Evolutionary conservation across 768 basidiomycete species (phyloP).

Genomic region (Psilocybe tampanensis): DNA sequence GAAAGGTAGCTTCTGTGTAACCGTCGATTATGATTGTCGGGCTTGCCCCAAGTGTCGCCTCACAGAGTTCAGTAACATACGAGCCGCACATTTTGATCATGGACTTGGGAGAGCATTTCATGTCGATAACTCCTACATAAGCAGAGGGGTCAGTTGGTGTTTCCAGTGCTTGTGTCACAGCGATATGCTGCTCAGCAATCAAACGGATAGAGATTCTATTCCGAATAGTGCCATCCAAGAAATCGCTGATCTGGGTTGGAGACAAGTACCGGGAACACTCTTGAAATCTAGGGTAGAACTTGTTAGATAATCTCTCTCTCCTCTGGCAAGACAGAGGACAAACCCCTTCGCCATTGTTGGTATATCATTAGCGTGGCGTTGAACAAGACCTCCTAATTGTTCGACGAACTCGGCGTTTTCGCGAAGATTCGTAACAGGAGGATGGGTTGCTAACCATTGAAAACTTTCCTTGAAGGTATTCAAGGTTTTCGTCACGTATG

Average conservation of each 20-base stretch:
- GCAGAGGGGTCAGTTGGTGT: conserved; percentile 37
- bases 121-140: conserved; percentile 75
- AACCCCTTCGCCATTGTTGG: conserved; percentile 91
- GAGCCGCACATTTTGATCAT: conserved; percentile 82
- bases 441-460: conserved; percentile 66
- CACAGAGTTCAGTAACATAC: conserved; percentile 84
- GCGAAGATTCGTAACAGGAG: conserved; percentile 61
- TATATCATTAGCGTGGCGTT: conserved; percentile 83
- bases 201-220: conserved; percentile 87
- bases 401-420: conserved; percentile 73
- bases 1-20: conserved; percentile 67
- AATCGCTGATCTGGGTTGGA: conserved; percentile 73
- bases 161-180: conserved; percentile 70
- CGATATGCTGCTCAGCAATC: conserved; percentile 91
- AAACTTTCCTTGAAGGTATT: conserved; percentile 73
- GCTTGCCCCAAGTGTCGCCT: conserved; percentile 76
- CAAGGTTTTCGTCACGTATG: conserved; percentile 75
- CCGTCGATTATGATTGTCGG: conserved; percentile 77
- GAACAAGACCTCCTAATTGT: conserved; percentile 71
- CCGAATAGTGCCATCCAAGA: conserved; percentile 82
- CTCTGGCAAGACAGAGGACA: conserved; percentile 12
- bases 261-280: conserved; percentile 87
- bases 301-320: conserved; percentile 1
- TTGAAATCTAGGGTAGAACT: conserved; percentile 60
- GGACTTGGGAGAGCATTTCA: conserved; percentile 65